Evolutionary conservation across 2,329 filamentous ascomycete species (phyloP).

Genomic region (Alternaria panax): DNA sequence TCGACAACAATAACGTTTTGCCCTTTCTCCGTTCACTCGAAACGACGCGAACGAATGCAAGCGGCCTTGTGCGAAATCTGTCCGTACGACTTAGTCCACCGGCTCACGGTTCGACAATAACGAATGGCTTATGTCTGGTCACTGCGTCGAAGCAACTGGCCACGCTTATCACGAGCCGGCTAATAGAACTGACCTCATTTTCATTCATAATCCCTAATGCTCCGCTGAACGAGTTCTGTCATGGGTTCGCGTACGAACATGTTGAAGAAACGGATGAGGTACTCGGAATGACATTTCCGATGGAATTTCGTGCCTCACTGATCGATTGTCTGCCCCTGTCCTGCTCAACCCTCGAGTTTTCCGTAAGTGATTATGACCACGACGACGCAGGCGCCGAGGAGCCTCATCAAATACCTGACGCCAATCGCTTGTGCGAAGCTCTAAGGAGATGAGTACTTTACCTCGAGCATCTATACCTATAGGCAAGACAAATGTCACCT

Average conservation of each 20-base stretch:
- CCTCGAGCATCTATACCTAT: background rate
- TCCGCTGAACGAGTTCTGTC: background rate
- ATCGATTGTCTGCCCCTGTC: background rate
- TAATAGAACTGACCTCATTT: background rate
- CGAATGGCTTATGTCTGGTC: background rate
- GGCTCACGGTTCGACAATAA: no score
- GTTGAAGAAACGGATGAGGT: background rate
- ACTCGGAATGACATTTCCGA: background rate
- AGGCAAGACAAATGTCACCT: background rate
- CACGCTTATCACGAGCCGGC: background rate
- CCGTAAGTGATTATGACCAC: fast-evolving
- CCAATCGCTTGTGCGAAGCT: background rate
- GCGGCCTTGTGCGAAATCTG: background rate
- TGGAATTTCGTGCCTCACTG: background rate
- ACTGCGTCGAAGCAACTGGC: background rate
- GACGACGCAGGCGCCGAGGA: background rate
- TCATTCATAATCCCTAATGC: background rate
- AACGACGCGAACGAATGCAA: background rate
- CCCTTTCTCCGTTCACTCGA: background rate
- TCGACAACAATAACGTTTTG: background rate
- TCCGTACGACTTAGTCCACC: background rate
- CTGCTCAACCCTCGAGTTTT: background rate
- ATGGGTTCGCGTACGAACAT: background rate
- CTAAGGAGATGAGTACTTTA: background rate
- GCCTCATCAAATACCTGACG: background rate